Conservation (phyloP, 352 stramenopile genomes). For the Phytophthora ramorum region DNA sequence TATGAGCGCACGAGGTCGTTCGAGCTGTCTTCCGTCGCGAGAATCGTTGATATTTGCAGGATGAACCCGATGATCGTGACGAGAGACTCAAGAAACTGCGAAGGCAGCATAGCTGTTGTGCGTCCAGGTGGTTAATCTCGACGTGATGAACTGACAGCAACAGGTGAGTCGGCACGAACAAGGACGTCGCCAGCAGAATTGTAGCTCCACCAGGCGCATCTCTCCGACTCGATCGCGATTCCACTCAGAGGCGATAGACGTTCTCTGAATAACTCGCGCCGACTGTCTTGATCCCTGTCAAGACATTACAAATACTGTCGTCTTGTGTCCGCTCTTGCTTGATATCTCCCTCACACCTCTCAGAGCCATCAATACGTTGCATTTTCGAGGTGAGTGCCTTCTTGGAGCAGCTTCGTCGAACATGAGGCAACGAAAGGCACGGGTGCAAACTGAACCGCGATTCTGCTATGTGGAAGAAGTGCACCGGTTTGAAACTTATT, state of each 20-base stretch:
- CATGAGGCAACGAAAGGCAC: conserved; percentile 2
- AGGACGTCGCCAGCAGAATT: background rate
- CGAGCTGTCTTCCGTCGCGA: background rate
- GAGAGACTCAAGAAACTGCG: background rate
- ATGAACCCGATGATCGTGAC: background rate
- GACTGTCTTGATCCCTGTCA: conserved; percentile 13
- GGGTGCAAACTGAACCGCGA: conserved; percentile 14
- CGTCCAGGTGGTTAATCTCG: conserved; percentile 9
- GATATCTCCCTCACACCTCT: background rate
- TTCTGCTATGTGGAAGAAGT: conserved; percentile 3
- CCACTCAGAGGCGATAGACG: background rate
- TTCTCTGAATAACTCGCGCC: background rate
- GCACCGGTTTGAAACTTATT: background rate
- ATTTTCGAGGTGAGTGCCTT: background rate
- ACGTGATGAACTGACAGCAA: background rate
- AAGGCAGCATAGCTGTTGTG: conserved; percentile 3
- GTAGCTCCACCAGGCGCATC: background rate
- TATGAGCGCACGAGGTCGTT: conserved; percentile 33
- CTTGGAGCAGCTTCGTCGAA: conserved; percentile 6
- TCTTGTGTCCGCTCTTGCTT: conserved; percentile 5
- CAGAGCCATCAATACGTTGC: background rate
- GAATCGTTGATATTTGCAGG: background rate
- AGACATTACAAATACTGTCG: conserved; percentile 20
- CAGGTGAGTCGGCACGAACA: conserved; percentile 1
- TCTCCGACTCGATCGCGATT: conserved; percentile 8